Conservation (phyloP, 805 yeast species). For the Saccharomyces mikatae region DNA sequence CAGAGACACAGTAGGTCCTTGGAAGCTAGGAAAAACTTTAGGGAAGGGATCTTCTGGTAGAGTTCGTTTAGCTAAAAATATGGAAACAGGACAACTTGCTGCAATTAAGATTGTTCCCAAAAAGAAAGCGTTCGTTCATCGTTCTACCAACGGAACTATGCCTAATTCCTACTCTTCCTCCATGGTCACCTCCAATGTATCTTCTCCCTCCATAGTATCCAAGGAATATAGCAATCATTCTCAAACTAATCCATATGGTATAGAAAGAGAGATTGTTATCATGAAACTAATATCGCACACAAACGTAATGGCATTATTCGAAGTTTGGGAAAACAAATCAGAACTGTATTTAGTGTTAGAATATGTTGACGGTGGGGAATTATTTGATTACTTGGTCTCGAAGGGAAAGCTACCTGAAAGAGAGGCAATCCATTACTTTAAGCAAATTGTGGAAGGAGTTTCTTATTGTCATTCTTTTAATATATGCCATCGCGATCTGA, state of each 20-base stretch:
- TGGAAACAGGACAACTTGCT: slow-evolving; percentile 62
- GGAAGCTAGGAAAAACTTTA: slow-evolving; percentile 70
- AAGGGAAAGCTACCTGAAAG: slow-evolving; percentile 62
- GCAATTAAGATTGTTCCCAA: slow-evolving; percentile 81
- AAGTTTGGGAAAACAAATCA: slow-evolving; percentile 95
- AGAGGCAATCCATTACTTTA: slow-evolving; percentile 70
- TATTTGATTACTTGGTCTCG: slow-evolving; percentile 62
- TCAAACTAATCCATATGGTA: slow-evolving; percentile 64
- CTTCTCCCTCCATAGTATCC: slow-evolving; percentile 12
- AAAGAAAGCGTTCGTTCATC: slow-evolving; percentile 21
- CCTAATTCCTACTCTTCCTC: slow-evolving; percentile 10
- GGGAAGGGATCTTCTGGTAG: slow-evolving; percentile 82
- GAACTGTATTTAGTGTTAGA: slow-evolving; percentile 74
- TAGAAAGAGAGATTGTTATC: slow-evolving; percentile 92
- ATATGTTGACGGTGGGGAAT: slow-evolving; percentile 83
- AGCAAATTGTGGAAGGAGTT: slow-evolving; percentile 71
- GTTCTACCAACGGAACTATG: slow-evolving; percentile 9
- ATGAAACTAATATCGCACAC: slow-evolving; percentile 94
- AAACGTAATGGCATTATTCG: slow-evolving; percentile 86
- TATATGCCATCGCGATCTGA: slow-evolving; percentile 74
- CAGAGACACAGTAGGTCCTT: slow-evolving; percentile 59
- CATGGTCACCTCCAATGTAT: slow-evolving; percentile 7
- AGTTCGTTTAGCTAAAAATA: slow-evolving; percentile 66
- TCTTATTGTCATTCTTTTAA: slow-evolving; percentile 76
- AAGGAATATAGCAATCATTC: slow-evolving; percentile 9